Evolutionary conservation across 768 basidiomycete species (phyloP).

Genomic region (Hypsizygus marmoreus): DNA sequence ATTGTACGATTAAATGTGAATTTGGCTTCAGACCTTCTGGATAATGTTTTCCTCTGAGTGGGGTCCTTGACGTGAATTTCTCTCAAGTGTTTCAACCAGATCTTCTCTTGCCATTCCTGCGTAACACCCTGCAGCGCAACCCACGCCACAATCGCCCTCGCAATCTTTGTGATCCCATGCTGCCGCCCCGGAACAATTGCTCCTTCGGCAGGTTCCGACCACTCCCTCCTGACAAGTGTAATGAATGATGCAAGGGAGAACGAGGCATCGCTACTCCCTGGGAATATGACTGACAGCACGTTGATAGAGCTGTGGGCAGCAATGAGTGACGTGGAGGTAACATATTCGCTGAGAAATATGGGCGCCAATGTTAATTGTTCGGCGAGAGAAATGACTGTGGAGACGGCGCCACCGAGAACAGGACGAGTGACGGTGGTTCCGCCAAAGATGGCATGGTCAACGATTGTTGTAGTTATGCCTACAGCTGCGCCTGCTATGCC

Average conservation of each 20-base stretch:
- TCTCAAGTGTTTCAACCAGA: conserved; percentile 64
- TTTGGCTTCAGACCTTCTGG: conserved; percentile 32
- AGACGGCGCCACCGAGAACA: conserved; percentile 57
- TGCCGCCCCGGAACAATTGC: conserved; percentile 57
- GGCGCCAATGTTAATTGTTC: conserved; percentile 77
- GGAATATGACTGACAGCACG: conserved; percentile 69
- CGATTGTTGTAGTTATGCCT: conserved; percentile 55
- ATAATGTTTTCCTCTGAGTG: conserved; percentile 29
- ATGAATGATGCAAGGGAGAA: conserved; percentile 84
- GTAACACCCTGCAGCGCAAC: conserved; percentile 81
- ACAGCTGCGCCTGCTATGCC: conserved; percentile 59
- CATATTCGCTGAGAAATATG: conserved; percentile 72
- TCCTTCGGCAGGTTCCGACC: conserved; percentile 56
- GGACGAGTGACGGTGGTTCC: conserved; percentile 59
- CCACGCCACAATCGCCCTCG: conserved; percentile 76
- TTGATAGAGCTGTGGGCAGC: conserved; percentile 79
- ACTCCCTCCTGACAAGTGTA: conserved; percentile 76
- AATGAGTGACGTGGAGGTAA: conserved; percentile 72
- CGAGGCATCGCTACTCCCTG: conserved; percentile 75
- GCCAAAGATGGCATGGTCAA: conserved; percentile 71
- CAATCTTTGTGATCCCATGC: conserved; percentile 66
- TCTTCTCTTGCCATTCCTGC: conserved; percentile 75
- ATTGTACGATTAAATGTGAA: background rate
- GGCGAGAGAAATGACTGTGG: conserved; percentile 61
- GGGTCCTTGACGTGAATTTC: conserved; percentile 66